Evolutionary conservation across 2,329 filamentous ascomycete genomes (phyloP).

Genomic region (Bipolaris zeicola): DNA sequence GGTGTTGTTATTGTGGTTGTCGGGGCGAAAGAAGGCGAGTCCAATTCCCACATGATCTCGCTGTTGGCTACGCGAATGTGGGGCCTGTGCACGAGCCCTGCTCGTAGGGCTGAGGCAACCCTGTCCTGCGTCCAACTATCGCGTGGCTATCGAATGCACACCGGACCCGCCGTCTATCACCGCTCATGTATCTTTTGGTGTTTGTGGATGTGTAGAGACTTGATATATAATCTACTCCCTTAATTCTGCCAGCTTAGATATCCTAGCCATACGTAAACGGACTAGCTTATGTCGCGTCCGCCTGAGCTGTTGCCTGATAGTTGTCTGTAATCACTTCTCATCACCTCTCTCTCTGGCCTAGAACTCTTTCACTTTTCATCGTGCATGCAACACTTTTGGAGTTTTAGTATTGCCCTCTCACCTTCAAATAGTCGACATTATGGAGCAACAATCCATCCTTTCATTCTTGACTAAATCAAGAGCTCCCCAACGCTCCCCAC

Average conservation of each 20-base stretch:
- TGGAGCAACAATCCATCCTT: constrained; percentile 33
- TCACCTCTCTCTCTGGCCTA: neutral
- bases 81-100: constrained; percentile 23
- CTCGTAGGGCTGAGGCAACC: constrained; percentile 27
- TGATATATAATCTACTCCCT: neutral
- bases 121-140: constrained; percentile 6
- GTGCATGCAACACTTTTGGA: neutral
- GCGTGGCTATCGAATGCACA: constrained; percentile 15
- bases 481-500: constrained; percentile 8
- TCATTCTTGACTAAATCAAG: constrained; percentile 23
- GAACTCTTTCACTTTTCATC: neutral
- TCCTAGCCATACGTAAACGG: neutral
- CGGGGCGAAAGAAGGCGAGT: constrained; percentile 6
- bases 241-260: neutral
- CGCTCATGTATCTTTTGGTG: neutral
- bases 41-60: constrained; percentile 20
- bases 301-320: constrained; percentile 20
- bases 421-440: constrained; percentile 9
- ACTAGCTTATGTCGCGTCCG: constrained; percentile 3
- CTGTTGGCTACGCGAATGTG: constrained; percentile 27
- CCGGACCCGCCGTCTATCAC: neutral
- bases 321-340: neutral
- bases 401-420: neutral
- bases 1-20: constrained; percentile 2
- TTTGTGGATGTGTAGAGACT: neutral